Evolutionary conservation across 2,329 filamentous ascomycete genomes (phyloP), one percentile per base, ranked within the genome.

Genomic region (Xylaria sp.): DNA sequence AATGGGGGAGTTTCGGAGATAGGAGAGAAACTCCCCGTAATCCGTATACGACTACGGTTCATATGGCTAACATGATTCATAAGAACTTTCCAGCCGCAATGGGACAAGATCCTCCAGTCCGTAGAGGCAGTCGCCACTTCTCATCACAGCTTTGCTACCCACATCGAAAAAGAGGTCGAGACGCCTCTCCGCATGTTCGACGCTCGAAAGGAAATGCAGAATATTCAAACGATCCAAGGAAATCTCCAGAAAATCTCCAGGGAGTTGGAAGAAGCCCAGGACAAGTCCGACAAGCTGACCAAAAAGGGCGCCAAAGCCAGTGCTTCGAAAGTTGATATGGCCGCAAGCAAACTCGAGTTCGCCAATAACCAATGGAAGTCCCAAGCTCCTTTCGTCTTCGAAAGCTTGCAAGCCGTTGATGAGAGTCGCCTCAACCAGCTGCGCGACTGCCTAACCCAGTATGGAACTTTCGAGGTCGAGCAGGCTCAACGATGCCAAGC

Each of bases 381-480:
- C 0, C 92, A 96, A 73, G 91, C 94, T 11, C 94, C 94, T 1
- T 97, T 91, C 74, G 89, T 97, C 62, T 97, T 96, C 71, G 94
- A 99, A 75, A 89, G 88, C 62, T 83, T 99, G 30, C 94, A 99
- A 73, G 88, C 90, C 4, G 79, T 95, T 37, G 94, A 99, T 71
- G 94, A 99, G 77, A 87, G 84, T 67, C 86, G 94, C 58, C 79
- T 95, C 66, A 96, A 97, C 73, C 89, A 95, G 70, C 80, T 99
- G 60, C 89, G 93, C 63, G 93, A 97, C 74, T 84, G 90, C 47
- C 82, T 99, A 61, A 97, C 94, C 0, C 92, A 97, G 70, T 89
- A 93, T 68, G 88, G 96, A 74, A 99, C 94, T 0, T 89, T 96
- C 71, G 93, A 97, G 73, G 84, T 91, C 34, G 94, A 99, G 71